Base-by-base conservation (phyloP, 2,329 filamentous ascomycete genomes). In the Paecilomyces sp. region DNA sequence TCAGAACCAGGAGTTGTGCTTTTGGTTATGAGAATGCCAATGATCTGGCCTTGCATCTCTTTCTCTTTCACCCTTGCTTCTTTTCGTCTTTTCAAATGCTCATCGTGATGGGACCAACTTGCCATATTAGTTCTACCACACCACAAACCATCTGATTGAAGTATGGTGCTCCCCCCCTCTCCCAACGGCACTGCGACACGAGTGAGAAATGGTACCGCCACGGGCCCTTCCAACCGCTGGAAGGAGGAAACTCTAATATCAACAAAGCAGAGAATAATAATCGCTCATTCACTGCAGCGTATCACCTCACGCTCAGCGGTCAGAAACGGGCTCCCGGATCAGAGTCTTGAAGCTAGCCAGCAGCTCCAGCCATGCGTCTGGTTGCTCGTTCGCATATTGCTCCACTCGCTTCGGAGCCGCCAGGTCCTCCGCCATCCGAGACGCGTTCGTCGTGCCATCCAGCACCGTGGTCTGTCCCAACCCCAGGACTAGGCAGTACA, bases 401-500 rank as follows among this genome's bases (percentile, higher is more conserved):
- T 73, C 70, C 28, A 82, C 71, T 51, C 64, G 70, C 28, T 68
- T 65, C 15, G 83, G 66, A 0, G 78, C 79, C 8, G 74, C 72
- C 57, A 84, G 67, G 69, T 86, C 83, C n/a, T 74, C 74, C 52
- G 65, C 69, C 83, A 86, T 86, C 50, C 79, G 78, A 58, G 70
- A 70, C 53, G 67, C 64, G 58, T 80, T 82, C 24, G 78, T 85
- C 2, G 83, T 87, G 2, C 84, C 84, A 68, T 86, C 83, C 62
- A 87, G 68, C 2, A 85, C 71, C 0, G 77, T 75, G 2, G 82
- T 70, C 50, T 79, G 73, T 1, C 77, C 79, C 30, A 85, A 68
- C 0, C 80, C 78, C 62, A 85, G 71, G 3, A 86, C 79, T n/a
- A 86, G 73, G 41, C 77, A 75, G 70, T 86, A 87, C 59, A 87